Conservation (phyloP, 192 early-diverging fungal species). For the Spizellomyces punctatus region DNA sequence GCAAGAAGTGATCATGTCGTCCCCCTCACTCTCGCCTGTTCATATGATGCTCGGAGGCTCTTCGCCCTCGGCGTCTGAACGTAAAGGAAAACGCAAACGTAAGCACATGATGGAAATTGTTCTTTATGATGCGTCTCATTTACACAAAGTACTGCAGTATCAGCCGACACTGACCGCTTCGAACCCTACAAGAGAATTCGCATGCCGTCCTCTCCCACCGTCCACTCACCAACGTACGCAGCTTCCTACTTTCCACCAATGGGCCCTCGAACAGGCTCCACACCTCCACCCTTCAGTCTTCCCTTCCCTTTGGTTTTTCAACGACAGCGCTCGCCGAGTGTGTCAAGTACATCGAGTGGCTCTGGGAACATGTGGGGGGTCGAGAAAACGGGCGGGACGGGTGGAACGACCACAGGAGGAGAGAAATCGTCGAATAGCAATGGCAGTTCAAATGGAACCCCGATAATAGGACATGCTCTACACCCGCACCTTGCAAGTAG, state of each 20-base stretch:
- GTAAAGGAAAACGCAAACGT: slow-evolving; percentile 46
- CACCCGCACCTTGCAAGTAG: too few species aligned
- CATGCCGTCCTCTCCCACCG: slow-evolving; percentile 32
- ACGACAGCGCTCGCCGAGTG: slow-evolving; percentile 23
- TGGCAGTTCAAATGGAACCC: too few species aligned
- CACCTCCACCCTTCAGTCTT: slow-evolving; percentile 24
- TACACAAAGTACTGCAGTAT: slow-evolving; percentile 2
- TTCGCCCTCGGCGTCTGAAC: slow-evolving; percentile 17
- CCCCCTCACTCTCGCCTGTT: slow-evolving; percentile 42
- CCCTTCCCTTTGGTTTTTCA: slow-evolving; percentile 28
- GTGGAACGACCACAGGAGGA: not conserved
- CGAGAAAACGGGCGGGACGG: not conserved
- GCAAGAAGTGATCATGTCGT: slow-evolving; percentile 26
- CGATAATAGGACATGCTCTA: too few species aligned
- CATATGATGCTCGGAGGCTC: slow-evolving; percentile 27
- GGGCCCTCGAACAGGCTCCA: slow-evolving; percentile 1
- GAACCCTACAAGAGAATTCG: slow-evolving; percentile 45
- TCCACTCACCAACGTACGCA: slow-evolving; percentile 14
- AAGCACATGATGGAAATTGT: not conserved
- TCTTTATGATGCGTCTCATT: not conserved
- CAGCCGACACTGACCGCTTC: slow-evolving; percentile 36
- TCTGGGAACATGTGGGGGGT: slow-evolving; percentile 11
- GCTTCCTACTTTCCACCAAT: not conserved
- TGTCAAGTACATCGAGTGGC: slow-evolving; percentile 11
- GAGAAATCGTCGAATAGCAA: too few species aligned